Evolutionary conservation across 192 early-diverging fungal genomes (phyloP).

Genomic region (Coemansia guatemalensis): DNA sequence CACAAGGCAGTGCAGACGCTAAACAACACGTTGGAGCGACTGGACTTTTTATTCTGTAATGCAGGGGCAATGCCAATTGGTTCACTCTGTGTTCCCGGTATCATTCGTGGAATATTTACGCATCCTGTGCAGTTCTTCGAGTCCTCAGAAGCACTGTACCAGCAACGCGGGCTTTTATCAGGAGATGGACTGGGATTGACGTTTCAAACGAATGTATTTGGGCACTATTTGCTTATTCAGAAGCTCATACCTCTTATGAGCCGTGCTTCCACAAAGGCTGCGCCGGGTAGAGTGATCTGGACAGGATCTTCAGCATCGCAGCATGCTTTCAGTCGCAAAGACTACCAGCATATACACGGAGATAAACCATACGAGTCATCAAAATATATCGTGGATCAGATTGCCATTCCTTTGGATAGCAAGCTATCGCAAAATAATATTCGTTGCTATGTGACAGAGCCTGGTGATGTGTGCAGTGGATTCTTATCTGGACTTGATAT

Average conservation of each 20-base stretch:
- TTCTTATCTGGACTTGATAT: conserved; percentile 30
- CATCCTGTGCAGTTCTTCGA: conserved; percentile 43
- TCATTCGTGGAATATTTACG: conserved; percentile 30
- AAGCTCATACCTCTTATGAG: conserved; percentile 8
- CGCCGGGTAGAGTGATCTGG: conserved; percentile 47
- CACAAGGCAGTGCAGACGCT: conserved; percentile 17
- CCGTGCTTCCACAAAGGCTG: neutral
- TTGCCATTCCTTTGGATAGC: conserved; percentile 27
- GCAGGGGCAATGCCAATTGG: conserved; percentile 53
- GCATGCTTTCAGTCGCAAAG: conserved; percentile 23
- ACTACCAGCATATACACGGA: conserved; percentile 51
- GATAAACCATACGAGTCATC: conserved; percentile 53
- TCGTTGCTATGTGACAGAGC: conserved; percentile 41
- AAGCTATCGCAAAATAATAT: conserved; percentile 7
- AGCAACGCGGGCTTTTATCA: conserved; percentile 29
- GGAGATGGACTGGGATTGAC: conserved; percentile 42
- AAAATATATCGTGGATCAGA: conserved; percentile 53
- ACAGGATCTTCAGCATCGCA: conserved; percentile 44
- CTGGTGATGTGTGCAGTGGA: conserved; percentile 42
- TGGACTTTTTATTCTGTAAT: conserved; percentile 52
- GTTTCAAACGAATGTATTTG: conserved; percentile 55
- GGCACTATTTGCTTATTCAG: conserved; percentile 50
- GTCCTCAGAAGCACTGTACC: conserved; percentile 44
- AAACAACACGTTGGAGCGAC: neutral
- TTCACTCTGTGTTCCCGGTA: conserved; percentile 11